A percentile compares a stretch with the other conserved stretches of the same genome.
These are phyloP conservation scores for Aspergillus sp. DNA, from an alignment of 2,329 filamentous ascomycete species.

Conservation along the genomic window DNA sequence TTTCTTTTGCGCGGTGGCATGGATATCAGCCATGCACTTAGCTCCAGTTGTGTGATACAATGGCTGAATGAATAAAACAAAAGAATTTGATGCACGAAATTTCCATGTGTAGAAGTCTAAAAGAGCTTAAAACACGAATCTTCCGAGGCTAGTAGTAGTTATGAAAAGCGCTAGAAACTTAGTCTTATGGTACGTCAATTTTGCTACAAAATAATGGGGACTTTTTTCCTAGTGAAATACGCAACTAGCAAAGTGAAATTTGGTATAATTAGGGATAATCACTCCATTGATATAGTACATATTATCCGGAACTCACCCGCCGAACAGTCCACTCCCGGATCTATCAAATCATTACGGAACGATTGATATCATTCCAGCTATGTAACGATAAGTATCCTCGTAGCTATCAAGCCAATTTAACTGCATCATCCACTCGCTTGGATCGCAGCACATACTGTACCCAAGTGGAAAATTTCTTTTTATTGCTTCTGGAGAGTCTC, in stretches of 20 bases:
- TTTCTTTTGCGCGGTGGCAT: slow-evolving; percentile 42
- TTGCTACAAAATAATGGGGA: neutral
- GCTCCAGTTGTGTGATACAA: slow-evolving; percentile 29
- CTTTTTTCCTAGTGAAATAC: neutral
- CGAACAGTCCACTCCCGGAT: neutral
- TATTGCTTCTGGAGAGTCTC: slow-evolving; percentile 59
- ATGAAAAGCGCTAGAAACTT: neutral
- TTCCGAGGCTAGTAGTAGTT: neutral
- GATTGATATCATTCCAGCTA: neutral
- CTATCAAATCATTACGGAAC: neutral
- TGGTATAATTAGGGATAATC: neutral
- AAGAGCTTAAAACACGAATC: neutral
- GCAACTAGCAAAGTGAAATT: neutral
- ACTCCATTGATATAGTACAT: slow-evolving; percentile 1
- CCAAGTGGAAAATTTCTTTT: neutral
- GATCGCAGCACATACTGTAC: neutral
- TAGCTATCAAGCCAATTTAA: neutral
- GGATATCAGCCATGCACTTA: slow-evolving; percentile 36
- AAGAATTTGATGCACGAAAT: slow-evolving; percentile 29
- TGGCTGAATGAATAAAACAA: slow-evolving; percentile 41
- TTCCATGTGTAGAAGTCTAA: slow-evolving; percentile 12
- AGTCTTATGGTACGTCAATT: neutral
- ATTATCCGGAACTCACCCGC: neutral
- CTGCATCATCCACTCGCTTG: neutral
- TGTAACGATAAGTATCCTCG: neutral